Percentiles rank a stretch among this genome's conserved stretches.
Evolutionary conservation across 2,329 filamentous ascomycete species (phyloP).

Genomic region (Rugonectria rugulosa): DNA sequence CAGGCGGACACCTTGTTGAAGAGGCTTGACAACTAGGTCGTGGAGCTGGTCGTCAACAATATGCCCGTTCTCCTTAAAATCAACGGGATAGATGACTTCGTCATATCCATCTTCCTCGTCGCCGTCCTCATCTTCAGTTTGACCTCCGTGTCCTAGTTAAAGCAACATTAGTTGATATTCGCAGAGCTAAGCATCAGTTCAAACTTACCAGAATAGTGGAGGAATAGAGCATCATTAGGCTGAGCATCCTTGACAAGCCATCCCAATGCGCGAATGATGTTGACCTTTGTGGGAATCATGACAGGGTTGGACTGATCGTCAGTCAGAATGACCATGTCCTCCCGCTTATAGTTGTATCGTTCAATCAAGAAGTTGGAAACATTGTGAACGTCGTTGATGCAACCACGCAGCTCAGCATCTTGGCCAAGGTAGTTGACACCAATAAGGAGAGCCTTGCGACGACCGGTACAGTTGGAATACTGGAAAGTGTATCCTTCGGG

Average conservation of each 20-base stretch:
- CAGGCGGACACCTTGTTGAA: constrained; percentile 83
- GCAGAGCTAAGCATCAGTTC: neutral
- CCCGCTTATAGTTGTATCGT: constrained; percentile 73
- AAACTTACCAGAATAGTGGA: constrained; percentile 73
- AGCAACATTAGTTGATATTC: constrained; percentile 6
- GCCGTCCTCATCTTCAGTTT: constrained; percentile 75
- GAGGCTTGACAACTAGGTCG: constrained; percentile 75
- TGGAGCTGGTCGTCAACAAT: constrained; percentile 85
- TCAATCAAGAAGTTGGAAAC: constrained; percentile 75
- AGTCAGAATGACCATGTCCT: constrained; percentile 82
- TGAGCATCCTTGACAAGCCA: constrained; percentile 77
- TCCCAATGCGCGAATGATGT: constrained; percentile 77
- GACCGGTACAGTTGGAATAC: constrained; percentile 78
- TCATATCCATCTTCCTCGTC: constrained; percentile 82
- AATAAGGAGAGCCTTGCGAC: constrained; percentile 76
- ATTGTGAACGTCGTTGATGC: constrained; percentile 84
- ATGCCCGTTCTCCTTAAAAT: constrained; percentile 73
- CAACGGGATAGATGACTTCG: constrained; percentile 81
- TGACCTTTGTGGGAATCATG: constrained; percentile 76
- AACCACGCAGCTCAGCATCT: constrained; percentile 74
- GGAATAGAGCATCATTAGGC: constrained; percentile 79
- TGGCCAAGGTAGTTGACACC: constrained; percentile 85
- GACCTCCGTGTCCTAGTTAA: constrained; percentile 72
- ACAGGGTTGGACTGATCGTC: constrained; percentile 76
- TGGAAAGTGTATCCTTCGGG: constrained; percentile 75